Percentiles rank a stretch among this genome's conserved stretches.
Evolutionary conservation across 176 grass and related monocot genomes (phyloP).

Genomic region (Aegilops umbellulata): DNA sequence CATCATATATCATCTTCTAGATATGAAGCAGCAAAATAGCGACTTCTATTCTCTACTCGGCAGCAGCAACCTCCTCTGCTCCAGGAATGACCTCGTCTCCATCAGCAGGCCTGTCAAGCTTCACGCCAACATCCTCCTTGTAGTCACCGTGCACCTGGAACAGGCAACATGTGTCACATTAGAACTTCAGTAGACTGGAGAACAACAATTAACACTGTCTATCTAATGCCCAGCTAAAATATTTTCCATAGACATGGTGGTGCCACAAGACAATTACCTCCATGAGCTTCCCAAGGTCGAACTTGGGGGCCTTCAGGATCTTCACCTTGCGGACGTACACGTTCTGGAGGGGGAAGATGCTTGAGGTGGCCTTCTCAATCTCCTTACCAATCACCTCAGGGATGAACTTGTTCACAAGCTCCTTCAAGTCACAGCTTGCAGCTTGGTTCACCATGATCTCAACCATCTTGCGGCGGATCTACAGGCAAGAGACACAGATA

Average conservation of each 20-base stretch:
- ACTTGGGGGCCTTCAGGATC: slow-evolving; percentile 90
- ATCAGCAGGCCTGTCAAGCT: slow-evolving; percentile 77
- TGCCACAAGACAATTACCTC: slow-evolving; percentile 49
- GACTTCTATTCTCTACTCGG: slow-evolving; percentile 22
- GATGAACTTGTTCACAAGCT: slow-evolving; percentile 86
- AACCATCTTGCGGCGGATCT: slow-evolving; percentile 96
- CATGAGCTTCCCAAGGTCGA: slow-evolving; percentile 93
- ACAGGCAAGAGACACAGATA: background rate
- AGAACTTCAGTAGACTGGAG: background rate
- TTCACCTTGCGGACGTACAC: slow-evolving; percentile 95
- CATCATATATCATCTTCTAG: slow-evolving; percentile 30
- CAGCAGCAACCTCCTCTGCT: slow-evolving; percentile 45
- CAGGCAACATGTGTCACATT: background rate
- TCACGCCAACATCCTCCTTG: slow-evolving; percentile 82
- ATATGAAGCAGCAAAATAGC: slow-evolving; percentile 18
- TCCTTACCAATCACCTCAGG: slow-evolving; percentile 92
- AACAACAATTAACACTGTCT: background rate
- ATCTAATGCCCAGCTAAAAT: too few relatives aligned
- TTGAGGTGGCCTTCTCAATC: slow-evolving; percentile 83
- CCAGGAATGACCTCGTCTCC: slow-evolving; percentile 48
- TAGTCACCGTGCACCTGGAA: slow-evolving; percentile 83
- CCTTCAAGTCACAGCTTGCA: slow-evolving; percentile 80
- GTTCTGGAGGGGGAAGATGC: slow-evolving; percentile 83
- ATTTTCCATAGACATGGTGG: background rate
- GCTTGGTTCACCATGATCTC: slow-evolving; percentile 93